Conservation (phyloP, 352 stramenopile species). For the Pythium pectinolyticum region DNA sequence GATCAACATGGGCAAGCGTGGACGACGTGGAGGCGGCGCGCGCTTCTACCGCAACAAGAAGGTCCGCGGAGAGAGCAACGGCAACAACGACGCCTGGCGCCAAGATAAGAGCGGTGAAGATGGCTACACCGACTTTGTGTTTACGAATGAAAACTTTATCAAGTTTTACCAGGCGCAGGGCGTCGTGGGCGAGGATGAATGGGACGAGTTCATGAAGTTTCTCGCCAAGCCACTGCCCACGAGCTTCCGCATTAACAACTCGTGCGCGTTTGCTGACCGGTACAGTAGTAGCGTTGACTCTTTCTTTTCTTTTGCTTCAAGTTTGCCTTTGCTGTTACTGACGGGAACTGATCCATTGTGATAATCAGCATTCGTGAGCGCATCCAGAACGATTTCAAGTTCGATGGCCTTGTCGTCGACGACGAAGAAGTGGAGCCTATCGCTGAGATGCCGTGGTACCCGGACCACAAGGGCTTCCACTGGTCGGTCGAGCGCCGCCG, state of each 20-base stretch:
- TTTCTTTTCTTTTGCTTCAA: too few species aligned
- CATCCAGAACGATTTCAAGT: conserved; percentile 85
- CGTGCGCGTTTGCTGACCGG: conserved; percentile 80
- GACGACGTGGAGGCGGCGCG: conserved; percentile 33
- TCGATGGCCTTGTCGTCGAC: conserved; percentile 79
- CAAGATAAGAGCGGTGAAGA: conserved; percentile 42
- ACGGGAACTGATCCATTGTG: background rate
- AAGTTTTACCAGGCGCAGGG: conserved; percentile 88
- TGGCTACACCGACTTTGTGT: conserved; percentile 84
- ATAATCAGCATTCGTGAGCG: conserved; percentile 74
- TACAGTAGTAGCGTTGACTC: conserved; percentile 31
- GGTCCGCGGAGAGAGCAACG: conserved; percentile 35
- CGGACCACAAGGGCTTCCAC: conserved; percentile 86
- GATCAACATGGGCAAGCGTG: conserved; percentile 44
- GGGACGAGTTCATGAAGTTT: conserved; percentile 88
- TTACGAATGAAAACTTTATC: conserved; percentile 85
- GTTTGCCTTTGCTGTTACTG: too few species aligned
- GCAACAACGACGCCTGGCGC: conserved; percentile 32
- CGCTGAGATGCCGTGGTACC: conserved; percentile 89
- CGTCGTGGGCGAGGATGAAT: conserved; percentile 83
- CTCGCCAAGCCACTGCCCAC: conserved; percentile 89
- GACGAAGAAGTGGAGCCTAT: conserved; percentile 83
- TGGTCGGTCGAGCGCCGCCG: conserved; percentile 87
- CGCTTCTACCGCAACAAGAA: conserved; percentile 54
- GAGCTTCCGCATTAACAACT: conserved; percentile 93